Conservation (phyloP, 176 grass and related monocot genomes). For the Phoenix dactylifera region DNA sequence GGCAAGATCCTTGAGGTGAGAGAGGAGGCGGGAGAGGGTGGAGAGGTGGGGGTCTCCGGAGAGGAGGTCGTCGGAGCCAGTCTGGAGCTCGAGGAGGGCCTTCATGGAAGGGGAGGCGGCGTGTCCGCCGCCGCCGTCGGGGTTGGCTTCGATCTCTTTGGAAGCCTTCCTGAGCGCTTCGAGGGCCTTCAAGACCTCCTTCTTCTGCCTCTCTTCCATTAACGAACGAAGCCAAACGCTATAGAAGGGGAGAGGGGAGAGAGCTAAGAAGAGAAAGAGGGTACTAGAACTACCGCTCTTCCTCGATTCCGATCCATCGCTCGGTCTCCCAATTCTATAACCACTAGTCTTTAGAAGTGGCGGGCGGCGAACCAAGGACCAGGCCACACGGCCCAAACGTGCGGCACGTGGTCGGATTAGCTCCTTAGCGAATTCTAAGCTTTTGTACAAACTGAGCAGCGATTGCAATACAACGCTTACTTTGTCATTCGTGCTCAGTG, state of each 20-base stretch:
- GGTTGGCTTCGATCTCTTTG: slow-evolving; percentile 5
- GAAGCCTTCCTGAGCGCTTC: slow-evolving; percentile 19
- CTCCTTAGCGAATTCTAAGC: too few relatives aligned
- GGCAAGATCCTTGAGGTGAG: slow-evolving; percentile 24
- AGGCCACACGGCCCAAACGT: too few relatives aligned
- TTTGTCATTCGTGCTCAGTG: too few relatives aligned
- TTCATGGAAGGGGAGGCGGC: slow-evolving; percentile 23
- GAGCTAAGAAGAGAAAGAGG: too few relatives aligned
- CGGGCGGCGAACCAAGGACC: too few relatives aligned
- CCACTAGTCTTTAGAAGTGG: neutral
- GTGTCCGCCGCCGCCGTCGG: neutral
- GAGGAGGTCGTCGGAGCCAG: slow-evolving; percentile 59
- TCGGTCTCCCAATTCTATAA: neutral
- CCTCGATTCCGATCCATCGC: neutral
- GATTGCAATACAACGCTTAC: too few relatives aligned
- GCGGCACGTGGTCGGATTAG: too few relatives aligned
- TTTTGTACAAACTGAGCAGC: too few relatives aligned
- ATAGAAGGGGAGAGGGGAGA: neutral
- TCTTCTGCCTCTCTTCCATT: slow-evolving; percentile 5
- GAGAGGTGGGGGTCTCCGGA: slow-evolving; percentile 32
- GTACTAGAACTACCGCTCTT: too few relatives aligned
- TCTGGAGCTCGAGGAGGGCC: slow-evolving; percentile 61
- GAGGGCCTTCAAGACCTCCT: neutral
- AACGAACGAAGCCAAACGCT: neutral
- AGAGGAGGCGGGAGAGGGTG: slow-evolving; percentile 27